A percentile compares a stretch with the other conserved stretches of the same genome.
phyloP scores from a whole-genome alignment of 2,329 filamentous ascomycete genomes.

The Arthrocladium fulminans region DNA sequence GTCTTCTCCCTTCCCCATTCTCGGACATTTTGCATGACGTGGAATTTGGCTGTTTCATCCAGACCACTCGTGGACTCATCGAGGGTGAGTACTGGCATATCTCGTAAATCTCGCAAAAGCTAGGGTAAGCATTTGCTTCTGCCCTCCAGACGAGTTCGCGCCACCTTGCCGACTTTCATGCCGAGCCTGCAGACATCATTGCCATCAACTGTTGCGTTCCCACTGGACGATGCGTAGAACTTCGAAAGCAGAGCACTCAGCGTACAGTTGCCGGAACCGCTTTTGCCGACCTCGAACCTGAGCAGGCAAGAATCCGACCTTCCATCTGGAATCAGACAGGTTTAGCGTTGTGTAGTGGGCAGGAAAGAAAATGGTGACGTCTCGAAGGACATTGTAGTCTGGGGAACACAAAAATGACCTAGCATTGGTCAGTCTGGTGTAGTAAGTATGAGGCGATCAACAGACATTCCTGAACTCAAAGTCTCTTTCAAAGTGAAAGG shows the following conservation, averaged over 20 bases:
- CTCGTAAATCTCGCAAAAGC: constrained; percentile 67
- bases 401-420: constrained; percentile 82
- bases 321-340: neutral
- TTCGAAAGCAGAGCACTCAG: constrained; percentile 68
- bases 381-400: constrained; percentile 49
- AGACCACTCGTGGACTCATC: constrained; percentile 85
- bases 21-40: constrained; percentile 67
- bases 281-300: constrained; percentile 68
- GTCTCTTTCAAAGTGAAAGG: constrained; percentile 51
- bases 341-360: constrained; percentile 55
- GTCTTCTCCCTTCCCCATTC: constrained; percentile 72
- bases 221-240: constrained; percentile 61
- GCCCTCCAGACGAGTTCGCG: constrained; percentile 68
- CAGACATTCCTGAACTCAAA: constrained; percentile 61
- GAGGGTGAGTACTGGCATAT: constrained; percentile 72
- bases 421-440: constrained; percentile 11
- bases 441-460: constrained; percentile 7
- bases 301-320: neutral
- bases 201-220: constrained; percentile 62
- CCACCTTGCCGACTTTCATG: constrained; percentile 59
- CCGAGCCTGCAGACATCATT: constrained; percentile 54
- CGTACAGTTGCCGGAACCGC: constrained; percentile 89
- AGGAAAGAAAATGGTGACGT: constrained; percentile 60
- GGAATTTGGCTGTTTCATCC: constrained; percentile 59
- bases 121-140: constrained; percentile 71